Evolutionary conservation across 2,329 filamentous ascomycete genomes (phyloP).

Genomic region (Alternaria triticina): DNA sequence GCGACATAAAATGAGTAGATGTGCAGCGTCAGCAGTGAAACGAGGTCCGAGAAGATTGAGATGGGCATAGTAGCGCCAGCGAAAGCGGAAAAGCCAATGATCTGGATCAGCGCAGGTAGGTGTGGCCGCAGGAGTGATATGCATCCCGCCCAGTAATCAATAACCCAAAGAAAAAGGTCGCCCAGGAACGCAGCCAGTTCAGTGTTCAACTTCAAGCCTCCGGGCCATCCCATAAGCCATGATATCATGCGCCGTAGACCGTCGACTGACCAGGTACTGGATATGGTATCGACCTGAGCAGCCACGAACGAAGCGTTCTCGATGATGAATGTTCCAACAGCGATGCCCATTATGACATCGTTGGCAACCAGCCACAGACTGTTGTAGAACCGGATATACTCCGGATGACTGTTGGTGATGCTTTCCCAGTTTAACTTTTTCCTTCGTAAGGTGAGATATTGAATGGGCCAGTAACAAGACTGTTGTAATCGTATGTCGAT

Average conservation of each 20-base stretch:
- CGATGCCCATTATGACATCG: conserved; percentile 98
- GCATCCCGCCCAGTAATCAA: conserved; percentile 92
- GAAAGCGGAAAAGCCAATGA: conserved; percentile 94
- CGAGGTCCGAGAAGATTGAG: conserved; percentile 89
- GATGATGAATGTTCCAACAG: conserved; percentile 93
- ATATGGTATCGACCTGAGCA: conserved; percentile 74
- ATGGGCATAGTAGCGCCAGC: conserved; percentile 97
- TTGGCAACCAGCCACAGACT: conserved; percentile 98
- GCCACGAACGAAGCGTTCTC: conserved; percentile 90
- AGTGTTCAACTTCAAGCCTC: conserved; percentile 91
- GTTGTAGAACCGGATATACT: conserved; percentile 99
- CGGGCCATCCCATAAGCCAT: conserved; percentile 90
- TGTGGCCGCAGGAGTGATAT: conserved; percentile 78
- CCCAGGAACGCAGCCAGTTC: conserved; percentile 94
- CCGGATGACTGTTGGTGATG: conserved; percentile 91
- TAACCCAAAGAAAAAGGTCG: conserved; percentile 96
- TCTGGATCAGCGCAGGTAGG: conserved; percentile 85
- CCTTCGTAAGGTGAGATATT: conserved; percentile 89
- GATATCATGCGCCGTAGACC: conserved; percentile 86
- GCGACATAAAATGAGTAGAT: conserved; percentile 99
- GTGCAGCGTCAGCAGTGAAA: conserved; percentile 90
- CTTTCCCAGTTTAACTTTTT: conserved; percentile 94
- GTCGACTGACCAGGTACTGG: conserved; percentile 84
- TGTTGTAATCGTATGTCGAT: conserved; percentile 96
- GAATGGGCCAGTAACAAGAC: conserved; percentile 98